Conservation (phyloP, 495 filamentous ascomycete genomes). For the Clavariopsis aquatica region DNA sequence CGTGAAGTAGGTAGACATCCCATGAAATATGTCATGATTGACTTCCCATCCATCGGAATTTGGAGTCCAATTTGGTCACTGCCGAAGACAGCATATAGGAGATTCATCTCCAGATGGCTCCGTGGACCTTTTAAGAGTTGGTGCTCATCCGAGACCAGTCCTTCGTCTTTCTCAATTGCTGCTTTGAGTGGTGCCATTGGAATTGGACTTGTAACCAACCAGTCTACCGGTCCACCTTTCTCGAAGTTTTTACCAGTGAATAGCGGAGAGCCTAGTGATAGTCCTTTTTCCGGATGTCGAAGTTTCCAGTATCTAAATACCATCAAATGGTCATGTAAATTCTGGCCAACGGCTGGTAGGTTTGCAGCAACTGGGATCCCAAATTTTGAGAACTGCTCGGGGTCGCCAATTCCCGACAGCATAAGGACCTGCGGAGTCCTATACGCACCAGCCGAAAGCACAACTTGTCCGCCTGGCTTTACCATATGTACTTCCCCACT, state of each 20-base stretch:
- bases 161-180: slow-evolving; percentile 28
- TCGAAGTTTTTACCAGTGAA: slow-evolving; percentile 21
- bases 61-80: slow-evolving; percentile 15
- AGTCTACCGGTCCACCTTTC: slow-evolving; percentile 31
- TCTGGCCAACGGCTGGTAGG: slow-evolving; percentile 62
- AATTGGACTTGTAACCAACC: slow-evolving; percentile 22
- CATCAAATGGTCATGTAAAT: slow-evolving; percentile 60
- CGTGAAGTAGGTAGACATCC: slow-evolving; percentile 44
- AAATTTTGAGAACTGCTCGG: slow-evolving; percentile 48
- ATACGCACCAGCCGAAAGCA: slow-evolving; percentile 62
- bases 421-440: slow-evolving; percentile 52
- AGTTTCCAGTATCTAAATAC: slow-evolving; percentile 35
- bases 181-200: slow-evolving; percentile 9
- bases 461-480: slow-evolving; percentile 51
- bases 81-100: slow-evolving; percentile 16
- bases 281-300: slow-evolving; percentile 25
- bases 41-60: slow-evolving; percentile 32
- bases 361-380: slow-evolving; percentile 55
- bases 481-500: slow-evolving; percentile 44
- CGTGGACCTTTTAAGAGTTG: slow-evolving; percentile 19
- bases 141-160: slow-evolving; percentile 11
- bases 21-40: slow-evolving; percentile 42
- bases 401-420: slow-evolving; percentile 63
- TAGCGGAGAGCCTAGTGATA: slow-evolving; percentile 17
- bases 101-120: slow-evolving; percentile 27